Conservation (phyloP, 495 filamentous ascomycete genomes). For the Aspergillus mulundensis region DNA sequence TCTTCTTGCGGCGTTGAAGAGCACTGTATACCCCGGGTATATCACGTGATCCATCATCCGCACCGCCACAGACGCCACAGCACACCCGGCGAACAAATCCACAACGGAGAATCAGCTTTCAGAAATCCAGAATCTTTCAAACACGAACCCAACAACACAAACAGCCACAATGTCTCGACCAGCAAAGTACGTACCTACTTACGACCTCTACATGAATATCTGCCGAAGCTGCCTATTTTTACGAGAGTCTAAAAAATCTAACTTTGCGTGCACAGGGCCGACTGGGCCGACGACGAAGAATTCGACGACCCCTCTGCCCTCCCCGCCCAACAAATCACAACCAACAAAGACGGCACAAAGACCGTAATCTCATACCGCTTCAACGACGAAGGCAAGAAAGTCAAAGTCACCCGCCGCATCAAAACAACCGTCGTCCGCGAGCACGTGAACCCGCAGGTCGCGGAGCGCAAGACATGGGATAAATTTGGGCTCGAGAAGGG, state of each 20-base stretch:
- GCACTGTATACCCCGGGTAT: neutral
- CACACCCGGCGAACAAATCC: slow-evolving; percentile 43
- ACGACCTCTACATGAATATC: neutral
- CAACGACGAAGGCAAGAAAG: slow-evolving; percentile 91
- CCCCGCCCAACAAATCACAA: slow-evolving; percentile 78
- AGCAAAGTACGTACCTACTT: slow-evolving; percentile 38
- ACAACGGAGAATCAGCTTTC: slow-evolving; percentile 41
- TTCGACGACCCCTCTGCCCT: slow-evolving; percentile 78
- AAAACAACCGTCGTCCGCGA: slow-evolving; percentile 83
- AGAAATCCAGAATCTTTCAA: slow-evolving; percentile 44
- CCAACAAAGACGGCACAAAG: slow-evolving; percentile 97
- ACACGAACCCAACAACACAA: slow-evolving; percentile 28
- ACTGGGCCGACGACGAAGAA: slow-evolving; percentile 98
- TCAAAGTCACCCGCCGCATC: slow-evolving; percentile 93
- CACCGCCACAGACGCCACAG: slow-evolving; percentile 40
- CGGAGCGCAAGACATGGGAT: slow-evolving; percentile 82
- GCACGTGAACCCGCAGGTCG: slow-evolving; percentile 92
- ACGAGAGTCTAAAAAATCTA: too few species aligned
- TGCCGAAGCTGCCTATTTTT: neutral
- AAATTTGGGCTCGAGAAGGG: slow-evolving; percentile 89
- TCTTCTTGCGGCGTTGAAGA: neutral
- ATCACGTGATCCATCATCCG: slow-evolving; percentile 29
- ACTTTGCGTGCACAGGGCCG: too few species aligned
- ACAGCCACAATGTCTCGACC: slow-evolving; percentile 39
- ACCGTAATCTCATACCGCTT: slow-evolving; percentile 86